A percentile compares a stretch with the other conserved stretches of the same genome.
These are phyloP conservation scores for Marvania coccoides DNA, from an alignment of 139 green algal genomes.

Conservation along the genomic window DNA sequence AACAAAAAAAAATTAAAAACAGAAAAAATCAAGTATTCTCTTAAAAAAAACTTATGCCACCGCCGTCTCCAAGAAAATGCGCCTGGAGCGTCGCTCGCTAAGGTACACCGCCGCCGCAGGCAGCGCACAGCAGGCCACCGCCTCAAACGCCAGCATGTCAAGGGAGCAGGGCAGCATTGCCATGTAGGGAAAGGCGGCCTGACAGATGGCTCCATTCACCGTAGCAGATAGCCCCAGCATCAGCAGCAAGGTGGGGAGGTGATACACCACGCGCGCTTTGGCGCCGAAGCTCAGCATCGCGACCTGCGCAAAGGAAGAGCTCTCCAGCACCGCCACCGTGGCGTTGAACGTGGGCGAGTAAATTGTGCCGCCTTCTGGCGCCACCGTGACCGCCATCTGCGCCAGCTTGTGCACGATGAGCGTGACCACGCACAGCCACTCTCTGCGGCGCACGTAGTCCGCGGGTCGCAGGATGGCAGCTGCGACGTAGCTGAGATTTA, in stretches of 20 bases:
- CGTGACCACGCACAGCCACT: constrained; percentile 14
- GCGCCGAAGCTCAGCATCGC: constrained; percentile 27
- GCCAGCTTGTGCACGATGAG: constrained; percentile 16
- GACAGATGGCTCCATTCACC: constrained; percentile 16
- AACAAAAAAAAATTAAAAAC: neutral
- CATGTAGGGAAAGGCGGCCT: constrained; percentile 4
- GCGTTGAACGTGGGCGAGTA: neutral
- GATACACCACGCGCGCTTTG: neutral
- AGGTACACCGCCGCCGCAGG: constrained; percentile 15
- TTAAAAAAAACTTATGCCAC: neutral
- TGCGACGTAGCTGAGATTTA: constrained; percentile 10
- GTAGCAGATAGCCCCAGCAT: neutral
- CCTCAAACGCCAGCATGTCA: constrained; percentile 8
- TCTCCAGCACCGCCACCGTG: constrained; percentile 21
- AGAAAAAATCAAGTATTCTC: neutral
- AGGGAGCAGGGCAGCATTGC: neutral
- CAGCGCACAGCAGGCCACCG: constrained; percentile 16
- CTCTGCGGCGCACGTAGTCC: constrained; percentile 4
- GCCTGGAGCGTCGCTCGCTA: constrained; percentile 4
- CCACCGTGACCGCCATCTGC: constrained; percentile 8
- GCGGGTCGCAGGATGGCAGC: constrained; percentile 5
- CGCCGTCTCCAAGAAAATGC: constrained; percentile 11
- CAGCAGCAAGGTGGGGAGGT: neutral
- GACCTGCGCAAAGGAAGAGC: constrained; percentile 14
- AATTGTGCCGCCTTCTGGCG: constrained; percentile 4